Conservation (phyloP, 176 grass and related monocot genomes). For the Thinopyrum elongatum region DNA sequence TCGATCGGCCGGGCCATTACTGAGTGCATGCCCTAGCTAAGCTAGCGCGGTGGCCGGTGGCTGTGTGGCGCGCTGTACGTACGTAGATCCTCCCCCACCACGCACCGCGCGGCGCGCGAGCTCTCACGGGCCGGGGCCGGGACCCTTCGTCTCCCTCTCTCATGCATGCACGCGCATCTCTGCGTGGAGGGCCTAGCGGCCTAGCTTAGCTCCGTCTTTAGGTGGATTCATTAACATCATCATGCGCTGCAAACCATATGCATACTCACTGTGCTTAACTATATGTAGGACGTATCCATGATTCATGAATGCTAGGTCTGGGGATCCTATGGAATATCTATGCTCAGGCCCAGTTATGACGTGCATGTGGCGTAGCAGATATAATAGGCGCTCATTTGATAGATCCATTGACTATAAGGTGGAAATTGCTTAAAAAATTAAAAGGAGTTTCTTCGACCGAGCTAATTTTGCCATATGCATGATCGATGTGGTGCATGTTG, state of each 20-base stretch:
- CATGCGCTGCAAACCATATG: conserved; percentile 16
- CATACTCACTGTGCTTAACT: neutral
- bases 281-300: neutral
- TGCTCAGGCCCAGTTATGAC: neutral
- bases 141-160: conserved; percentile 18
- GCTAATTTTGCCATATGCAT: too few relatives aligned
- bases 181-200: neutral
- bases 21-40: conserved; percentile 42
- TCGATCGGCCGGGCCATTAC: conserved; percentile 29
- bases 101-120: conserved; percentile 33
- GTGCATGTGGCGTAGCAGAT: neutral
- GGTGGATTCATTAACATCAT: neutral
- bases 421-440: too few relatives aligned
- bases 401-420: neutral
- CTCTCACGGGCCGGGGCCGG: conserved; percentile 21
- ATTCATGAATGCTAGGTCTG: neutral
- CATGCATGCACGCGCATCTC: neutral
- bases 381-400: neutral
- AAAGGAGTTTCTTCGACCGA: too few relatives aligned
- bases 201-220: neutral
- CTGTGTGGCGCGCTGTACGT: neutral
- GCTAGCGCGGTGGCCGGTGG: conserved; percentile 5
- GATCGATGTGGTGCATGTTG: too few relatives aligned
- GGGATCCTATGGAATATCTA: too few relatives aligned
- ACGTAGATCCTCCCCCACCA: conserved; percentile 39